Evolutionary conservation across 768 basidiomycete genomes (phyloP).

Genomic region (Suillus clintonianus): DNA sequence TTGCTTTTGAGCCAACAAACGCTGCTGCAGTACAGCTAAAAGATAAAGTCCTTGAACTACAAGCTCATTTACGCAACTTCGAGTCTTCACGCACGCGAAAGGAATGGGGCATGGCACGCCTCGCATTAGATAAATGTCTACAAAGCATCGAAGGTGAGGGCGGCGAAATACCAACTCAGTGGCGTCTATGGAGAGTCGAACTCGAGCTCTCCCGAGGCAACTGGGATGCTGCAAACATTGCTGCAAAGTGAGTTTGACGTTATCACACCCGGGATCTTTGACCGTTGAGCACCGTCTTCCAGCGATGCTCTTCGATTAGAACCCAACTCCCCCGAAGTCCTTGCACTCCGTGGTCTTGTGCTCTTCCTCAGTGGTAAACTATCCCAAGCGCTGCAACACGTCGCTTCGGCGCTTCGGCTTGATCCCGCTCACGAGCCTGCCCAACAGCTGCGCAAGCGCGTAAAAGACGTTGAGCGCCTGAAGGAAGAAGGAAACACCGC

Average conservation of each 20-base stretch:
- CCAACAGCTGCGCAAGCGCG: constrained; percentile 68
- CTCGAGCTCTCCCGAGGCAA: constrained; percentile 71
- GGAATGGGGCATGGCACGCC: constrained; percentile 76
- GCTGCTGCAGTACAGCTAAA: constrained; percentile 59
- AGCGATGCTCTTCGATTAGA: constrained; percentile 78
- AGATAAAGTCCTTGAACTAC: constrained; percentile 59
- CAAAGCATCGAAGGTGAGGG: constrained; percentile 76
- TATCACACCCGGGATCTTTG: not conserved
- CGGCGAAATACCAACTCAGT: constrained; percentile 73
- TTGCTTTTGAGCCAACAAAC: constrained; percentile 65
- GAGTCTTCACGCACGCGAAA: constrained; percentile 54
- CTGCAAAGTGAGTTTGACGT: constrained; percentile 64
- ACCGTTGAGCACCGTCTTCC: not conserved
- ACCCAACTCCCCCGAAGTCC: constrained; percentile 75
- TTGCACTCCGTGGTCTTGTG: constrained; percentile 76
- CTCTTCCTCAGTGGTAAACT: constrained; percentile 74
- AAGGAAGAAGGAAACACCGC: constrained; percentile 84
- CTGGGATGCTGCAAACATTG: constrained; percentile 70
- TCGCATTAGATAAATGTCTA: constrained; percentile 80
- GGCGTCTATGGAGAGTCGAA: constrained; percentile 81
- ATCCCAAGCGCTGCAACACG: constrained; percentile 71
- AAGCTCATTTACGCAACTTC: constrained; percentile 67
- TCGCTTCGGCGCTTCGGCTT: constrained; percentile 66
- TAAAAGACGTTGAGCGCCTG: constrained; percentile 79
- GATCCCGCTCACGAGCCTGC: constrained; percentile 80